Conservation (phyloP, 495 filamentous ascomycete species). For the Xylaria grammica region DNA sequence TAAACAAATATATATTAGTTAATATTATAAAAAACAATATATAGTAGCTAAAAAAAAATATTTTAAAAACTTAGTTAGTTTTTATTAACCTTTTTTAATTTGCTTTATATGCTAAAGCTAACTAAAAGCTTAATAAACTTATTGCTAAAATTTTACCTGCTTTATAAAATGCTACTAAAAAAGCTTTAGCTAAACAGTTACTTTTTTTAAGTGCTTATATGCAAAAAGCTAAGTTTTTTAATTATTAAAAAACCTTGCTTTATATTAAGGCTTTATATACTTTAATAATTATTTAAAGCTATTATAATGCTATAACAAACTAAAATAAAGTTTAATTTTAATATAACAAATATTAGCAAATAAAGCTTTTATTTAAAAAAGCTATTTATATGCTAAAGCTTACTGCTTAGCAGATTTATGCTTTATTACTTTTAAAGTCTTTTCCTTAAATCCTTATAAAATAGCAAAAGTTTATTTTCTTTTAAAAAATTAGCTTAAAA, state of each 20-base stretch:
- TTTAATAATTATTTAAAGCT: neutral
- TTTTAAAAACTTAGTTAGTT: neutral
- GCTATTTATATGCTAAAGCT: conserved; percentile 1
- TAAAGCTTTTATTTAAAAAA: neutral
- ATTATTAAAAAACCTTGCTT: neutral
- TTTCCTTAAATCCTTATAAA: neutral
- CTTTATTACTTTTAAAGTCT: neutral
- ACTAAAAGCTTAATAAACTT: neutral
- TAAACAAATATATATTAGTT: neutral
- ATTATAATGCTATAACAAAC: neutral
- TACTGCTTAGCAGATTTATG: neutral
- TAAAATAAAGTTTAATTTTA: neutral
- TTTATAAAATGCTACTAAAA: neutral
- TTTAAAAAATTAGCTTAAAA: neutral
- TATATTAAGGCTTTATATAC: neutral
- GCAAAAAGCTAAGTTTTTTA: neutral
- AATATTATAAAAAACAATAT: neutral
- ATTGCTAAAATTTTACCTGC: neutral
- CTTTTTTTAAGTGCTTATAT: neutral
- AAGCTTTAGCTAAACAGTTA: too few species aligned
- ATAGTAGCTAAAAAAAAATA: neutral
- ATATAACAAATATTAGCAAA: neutral
- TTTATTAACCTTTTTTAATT: neutral
- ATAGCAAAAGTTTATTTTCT: neutral
- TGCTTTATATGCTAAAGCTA: neutral